These are phyloP conservation scores for Coemansia sp. DNA, from an alignment of 192 early-diverging fungal species.

Conservation along the genomic window DNA sequence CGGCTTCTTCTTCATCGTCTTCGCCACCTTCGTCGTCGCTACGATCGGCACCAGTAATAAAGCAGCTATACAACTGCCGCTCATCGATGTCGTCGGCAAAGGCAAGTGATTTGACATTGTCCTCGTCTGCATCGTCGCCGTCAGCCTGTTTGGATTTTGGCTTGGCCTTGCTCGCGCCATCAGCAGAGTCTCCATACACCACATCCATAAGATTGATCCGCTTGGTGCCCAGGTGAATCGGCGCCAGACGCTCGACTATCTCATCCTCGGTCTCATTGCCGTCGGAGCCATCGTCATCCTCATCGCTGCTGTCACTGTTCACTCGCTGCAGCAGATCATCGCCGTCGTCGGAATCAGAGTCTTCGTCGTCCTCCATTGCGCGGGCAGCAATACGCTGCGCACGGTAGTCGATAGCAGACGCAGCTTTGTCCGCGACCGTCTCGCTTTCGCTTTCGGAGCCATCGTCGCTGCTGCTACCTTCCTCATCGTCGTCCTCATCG, in stretches of 20 bases:
- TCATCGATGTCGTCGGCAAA: slow-evolving; percentile 36
- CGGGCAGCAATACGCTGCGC: slow-evolving; percentile 65
- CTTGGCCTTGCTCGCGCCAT: slow-evolving; percentile 21
- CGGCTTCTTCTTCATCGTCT: slow-evolving; percentile 27
- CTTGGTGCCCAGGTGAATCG: slow-evolving; percentile 43
- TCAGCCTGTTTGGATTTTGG: slow-evolving; percentile 28
- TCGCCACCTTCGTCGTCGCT: slow-evolving; percentile 42
- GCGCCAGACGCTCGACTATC: slow-evolving; percentile 22
- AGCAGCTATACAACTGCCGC: slow-evolving; percentile 23
- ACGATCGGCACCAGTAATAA: slow-evolving; percentile 42
- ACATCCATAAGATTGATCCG: slow-evolving; percentile 86
- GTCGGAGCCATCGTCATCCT: slow-evolving; percentile 5
- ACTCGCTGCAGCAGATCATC: slow-evolving; percentile 37
- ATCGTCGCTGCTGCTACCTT: slow-evolving; percentile 37
- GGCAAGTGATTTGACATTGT: slow-evolving; percentile 38
- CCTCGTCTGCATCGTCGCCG: slow-evolving; percentile 48
- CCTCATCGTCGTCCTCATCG: slow-evolving; percentile 37
- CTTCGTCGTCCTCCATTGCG: slow-evolving; percentile 65
- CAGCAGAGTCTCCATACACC: slow-evolving; percentile 71
- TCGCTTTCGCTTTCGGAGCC: slow-evolving; percentile 19
- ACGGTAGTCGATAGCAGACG: slow-evolving; percentile 18
- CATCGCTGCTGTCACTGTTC: slow-evolving; percentile 14
- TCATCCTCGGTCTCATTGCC: background rate
- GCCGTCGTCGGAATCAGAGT: slow-evolving; percentile 4
- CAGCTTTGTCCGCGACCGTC: background rate